phyloP scores from a whole-genome alignment of 2,329 filamentous ascomycete species.

The Boeremia exigua region DNA sequence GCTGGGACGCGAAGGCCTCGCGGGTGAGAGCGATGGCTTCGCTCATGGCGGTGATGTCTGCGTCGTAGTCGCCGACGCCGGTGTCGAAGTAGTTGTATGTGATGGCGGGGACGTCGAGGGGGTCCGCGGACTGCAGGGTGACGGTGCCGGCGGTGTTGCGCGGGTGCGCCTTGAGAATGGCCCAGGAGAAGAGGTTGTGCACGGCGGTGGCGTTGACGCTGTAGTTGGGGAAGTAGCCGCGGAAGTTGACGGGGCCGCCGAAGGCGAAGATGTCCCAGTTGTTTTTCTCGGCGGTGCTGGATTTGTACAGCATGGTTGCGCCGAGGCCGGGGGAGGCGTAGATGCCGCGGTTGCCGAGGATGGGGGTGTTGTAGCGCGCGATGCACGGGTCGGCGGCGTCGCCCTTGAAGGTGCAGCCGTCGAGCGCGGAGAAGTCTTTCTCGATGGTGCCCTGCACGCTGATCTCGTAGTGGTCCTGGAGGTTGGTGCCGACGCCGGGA shows the following conservation, averaged over 20 bases:
- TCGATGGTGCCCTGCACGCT: conserved; percentile 54
- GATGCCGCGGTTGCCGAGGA: conserved; percentile 54
- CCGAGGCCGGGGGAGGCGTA: conserved; percentile 61
- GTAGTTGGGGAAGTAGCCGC: conserved; percentile 62
- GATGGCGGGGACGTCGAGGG: conserved; percentile 68
- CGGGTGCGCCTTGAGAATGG: conserved; percentile 67
- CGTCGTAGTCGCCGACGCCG: conserved; percentile 66
- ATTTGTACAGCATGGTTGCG: conserved; percentile 55
- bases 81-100: conserved; percentile 50
- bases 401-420: conserved; percentile 51
- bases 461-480: conserved; percentile 66
- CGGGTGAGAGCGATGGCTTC: conserved; percentile 62
- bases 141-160: conserved; percentile 68
- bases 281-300: conserved; percentile 52
- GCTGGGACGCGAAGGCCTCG: conserved; percentile 41
- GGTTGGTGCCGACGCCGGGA: conserved; percentile 68
- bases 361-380: conserved; percentile 50
- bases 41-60: conserved; percentile 60
- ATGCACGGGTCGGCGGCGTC: conserved; percentile 55
- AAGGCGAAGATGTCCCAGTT: conserved; percentile 63
- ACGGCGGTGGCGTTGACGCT: conserved; percentile 57
- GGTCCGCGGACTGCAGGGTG: conserved; percentile 65
- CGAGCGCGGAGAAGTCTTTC: conserved; percentile 44
- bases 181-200: conserved; percentile 60
- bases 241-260: conserved; percentile 62